These are phyloP conservation scores for Neoboletus subvelutipes DNA, from an alignment of 768 basidiomycete genomes.

Conservation along the genomic window DNA sequence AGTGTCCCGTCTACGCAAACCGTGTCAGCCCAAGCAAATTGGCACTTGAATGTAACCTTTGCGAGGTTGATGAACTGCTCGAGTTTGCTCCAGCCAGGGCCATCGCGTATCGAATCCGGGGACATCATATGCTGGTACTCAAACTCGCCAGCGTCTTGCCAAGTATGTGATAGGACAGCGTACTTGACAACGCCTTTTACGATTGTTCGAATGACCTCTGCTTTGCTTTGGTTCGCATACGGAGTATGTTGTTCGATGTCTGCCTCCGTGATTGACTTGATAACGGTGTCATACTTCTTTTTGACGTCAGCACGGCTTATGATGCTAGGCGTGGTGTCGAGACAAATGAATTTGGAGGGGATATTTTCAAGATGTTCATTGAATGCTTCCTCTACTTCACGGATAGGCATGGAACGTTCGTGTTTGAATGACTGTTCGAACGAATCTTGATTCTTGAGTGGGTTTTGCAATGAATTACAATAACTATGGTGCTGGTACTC, in stretches of 20 bases:
- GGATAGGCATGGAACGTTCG: neutral
- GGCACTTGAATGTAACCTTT: neutral
- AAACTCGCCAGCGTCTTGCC: neutral
- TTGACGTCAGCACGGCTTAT: neutral
- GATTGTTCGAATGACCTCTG: constrained; percentile 1
- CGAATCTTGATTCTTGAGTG: neutral
- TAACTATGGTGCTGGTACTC: neutral
- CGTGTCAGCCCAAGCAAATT: neutral
- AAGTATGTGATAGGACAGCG: constrained; percentile 4
- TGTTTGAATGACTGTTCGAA: neutral
- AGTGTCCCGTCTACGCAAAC: neutral
- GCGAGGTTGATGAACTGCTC: neutral
- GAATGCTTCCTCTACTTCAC: constrained; percentile 5
- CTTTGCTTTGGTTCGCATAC: neutral
- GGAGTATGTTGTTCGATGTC: constrained; percentile 4
- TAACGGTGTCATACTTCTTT: neutral
- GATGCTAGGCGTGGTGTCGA: neutral
- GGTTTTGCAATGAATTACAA: neutral
- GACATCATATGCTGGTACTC: neutral
- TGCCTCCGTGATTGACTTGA: constrained; percentile 8
- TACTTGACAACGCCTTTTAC: constrained; percentile 6
- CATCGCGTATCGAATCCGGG: neutral
- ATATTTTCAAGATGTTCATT: constrained; percentile 1
- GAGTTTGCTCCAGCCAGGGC: constrained; percentile 6
- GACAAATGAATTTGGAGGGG: neutral